phyloP scores from a whole-genome alignment of 805 yeast species.

The Ogataea ramenticola region DNA sequence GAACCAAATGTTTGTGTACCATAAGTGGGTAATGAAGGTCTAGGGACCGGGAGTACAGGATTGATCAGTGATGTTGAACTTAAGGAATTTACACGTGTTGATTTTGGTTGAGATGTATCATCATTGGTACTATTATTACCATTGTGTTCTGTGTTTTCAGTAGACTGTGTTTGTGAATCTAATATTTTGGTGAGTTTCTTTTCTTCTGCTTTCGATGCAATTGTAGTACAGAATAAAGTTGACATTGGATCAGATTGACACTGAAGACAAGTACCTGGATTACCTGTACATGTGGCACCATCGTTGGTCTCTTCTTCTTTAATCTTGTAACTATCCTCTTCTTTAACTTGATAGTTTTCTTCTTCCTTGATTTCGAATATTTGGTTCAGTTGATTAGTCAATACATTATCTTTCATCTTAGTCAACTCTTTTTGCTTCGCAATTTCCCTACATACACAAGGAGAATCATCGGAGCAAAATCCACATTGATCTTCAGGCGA shows the following conservation, averaged over 20 bases:
- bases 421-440: constrained; percentile 36
- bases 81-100: no score
- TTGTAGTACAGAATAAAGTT: constrained; percentile 80
- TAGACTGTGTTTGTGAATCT: no score
- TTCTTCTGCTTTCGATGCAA: constrained; percentile 36
- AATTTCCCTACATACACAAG: constrained; percentile 86
- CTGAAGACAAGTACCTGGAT: constrained; percentile 81
- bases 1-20: not conserved
- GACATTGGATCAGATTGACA: constrained; percentile 86
- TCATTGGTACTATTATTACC: not conserved
- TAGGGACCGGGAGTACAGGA: not conserved
- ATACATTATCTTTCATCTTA: constrained; percentile 13
- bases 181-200: no score
- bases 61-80: not conserved
- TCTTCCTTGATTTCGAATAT: not conserved
- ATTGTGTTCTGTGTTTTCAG: not conserved
- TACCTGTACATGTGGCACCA: constrained; percentile 63
- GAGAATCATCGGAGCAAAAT: constrained; percentile 85
- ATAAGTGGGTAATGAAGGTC: not conserved
- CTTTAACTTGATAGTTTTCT: not conserved
- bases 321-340: not conserved
- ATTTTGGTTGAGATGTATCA: no score
- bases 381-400: constrained; percentile 14
- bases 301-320: not conserved
- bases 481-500: constrained; percentile 68